phyloP scores from a whole-genome alignment of 2,329 filamentous ascomycete genomes.

The Fusarium sp. region DNA sequence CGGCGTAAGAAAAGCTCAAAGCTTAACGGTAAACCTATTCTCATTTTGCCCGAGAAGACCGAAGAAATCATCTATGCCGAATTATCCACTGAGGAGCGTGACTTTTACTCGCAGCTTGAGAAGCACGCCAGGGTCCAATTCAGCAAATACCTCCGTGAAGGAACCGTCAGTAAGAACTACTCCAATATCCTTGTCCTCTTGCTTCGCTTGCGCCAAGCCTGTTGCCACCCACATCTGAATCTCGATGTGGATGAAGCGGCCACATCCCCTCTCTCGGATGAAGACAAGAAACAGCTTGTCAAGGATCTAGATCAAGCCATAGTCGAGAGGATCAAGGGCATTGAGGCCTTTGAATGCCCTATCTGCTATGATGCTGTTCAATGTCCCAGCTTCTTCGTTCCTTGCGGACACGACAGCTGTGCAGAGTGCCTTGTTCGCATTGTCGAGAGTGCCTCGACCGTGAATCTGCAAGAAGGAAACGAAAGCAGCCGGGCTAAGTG shows the following conservation, averaged over 20 bases:
- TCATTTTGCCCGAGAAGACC: conserved; percentile 80
- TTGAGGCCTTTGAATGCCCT: conserved; percentile 79
- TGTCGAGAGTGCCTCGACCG: conserved; percentile 69
- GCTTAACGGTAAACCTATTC: conserved; percentile 84
- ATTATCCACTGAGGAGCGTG: conserved; percentile 78
- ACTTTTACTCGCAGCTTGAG: conserved; percentile 83
- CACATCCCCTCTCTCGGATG: conserved; percentile 56
- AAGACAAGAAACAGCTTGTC: conserved; percentile 72
- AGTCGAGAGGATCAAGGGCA: conserved; percentile 72
- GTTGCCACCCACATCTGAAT: conserved; percentile 54
- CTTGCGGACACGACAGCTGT: conserved; percentile 87
- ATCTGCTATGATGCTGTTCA: conserved; percentile 83
- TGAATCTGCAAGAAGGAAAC: conserved; percentile 69
- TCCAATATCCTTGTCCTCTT: conserved; percentile 84
- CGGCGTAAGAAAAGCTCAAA: conserved; percentile 84
- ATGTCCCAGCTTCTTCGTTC: conserved; percentile 82
- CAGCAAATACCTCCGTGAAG: conserved; percentile 79
- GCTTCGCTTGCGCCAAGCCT: conserved; percentile 83
- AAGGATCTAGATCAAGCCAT: conserved; percentile 70
- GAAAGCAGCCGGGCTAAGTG: conserved; percentile 73
- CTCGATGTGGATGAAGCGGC: conserved; percentile 54
- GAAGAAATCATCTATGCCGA: conserved; percentile 82
- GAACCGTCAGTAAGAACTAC: conserved; percentile 77
- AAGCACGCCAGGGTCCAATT: conserved; percentile 75
- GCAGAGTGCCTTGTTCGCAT: conserved; percentile 80